phyloP scores from a whole-genome alignment of 2,329 filamentous ascomycete genomes.

The Fusarium sp. region DNA sequence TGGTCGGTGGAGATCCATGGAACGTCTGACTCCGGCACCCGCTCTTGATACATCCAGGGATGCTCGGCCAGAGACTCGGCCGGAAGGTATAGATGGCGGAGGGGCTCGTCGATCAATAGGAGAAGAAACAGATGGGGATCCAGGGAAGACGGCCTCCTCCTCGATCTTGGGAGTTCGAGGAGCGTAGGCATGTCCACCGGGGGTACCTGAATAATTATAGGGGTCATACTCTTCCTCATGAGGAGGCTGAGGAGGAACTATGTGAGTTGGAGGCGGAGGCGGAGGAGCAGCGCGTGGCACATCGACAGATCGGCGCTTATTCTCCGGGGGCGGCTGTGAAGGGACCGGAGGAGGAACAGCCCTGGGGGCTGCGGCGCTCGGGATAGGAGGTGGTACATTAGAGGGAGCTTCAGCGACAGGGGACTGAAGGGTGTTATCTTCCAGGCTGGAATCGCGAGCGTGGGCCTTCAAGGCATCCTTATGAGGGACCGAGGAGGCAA shows the following conservation, averaged over 20 bases:
- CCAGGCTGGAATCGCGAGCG: slow-evolving; percentile 79
- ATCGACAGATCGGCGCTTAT: slow-evolving; percentile 74
- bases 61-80: slow-evolving; percentile 43
- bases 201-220: slow-evolving; percentile 63
- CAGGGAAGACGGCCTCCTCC: slow-evolving; percentile 62
- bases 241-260: slow-evolving; percentile 66
- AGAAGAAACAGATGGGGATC: slow-evolving; percentile 57
- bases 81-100: slow-evolving; percentile 49
- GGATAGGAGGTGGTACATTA: slow-evolving; percentile 66
- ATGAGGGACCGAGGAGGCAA: slow-evolving; percentile 91
- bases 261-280: slow-evolving; percentile 70
- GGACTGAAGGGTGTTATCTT: slow-evolving; percentile 74
- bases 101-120: slow-evolving; percentile 61
- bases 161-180: slow-evolving; percentile 56
- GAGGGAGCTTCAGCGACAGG: slow-evolving; percentile 60
- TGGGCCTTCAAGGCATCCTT: slow-evolving; percentile 93
- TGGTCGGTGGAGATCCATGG: slow-evolving; percentile 80
- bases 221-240: slow-evolving; percentile 78
- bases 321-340: slow-evolving; percentile 65
- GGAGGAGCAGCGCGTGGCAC: slow-evolving; percentile 77
- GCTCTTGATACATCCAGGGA: slow-evolving; percentile 54
- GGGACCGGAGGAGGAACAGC: slow-evolving; percentile 75
- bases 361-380: slow-evolving; percentile 65
- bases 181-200: slow-evolving; percentile 47
- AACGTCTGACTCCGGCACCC: slow-evolving; percentile 63